phyloP scores from a whole-genome alignment of 225 moss, liverwort and hornwort species.

The Straminergon stramineum region DNA sequence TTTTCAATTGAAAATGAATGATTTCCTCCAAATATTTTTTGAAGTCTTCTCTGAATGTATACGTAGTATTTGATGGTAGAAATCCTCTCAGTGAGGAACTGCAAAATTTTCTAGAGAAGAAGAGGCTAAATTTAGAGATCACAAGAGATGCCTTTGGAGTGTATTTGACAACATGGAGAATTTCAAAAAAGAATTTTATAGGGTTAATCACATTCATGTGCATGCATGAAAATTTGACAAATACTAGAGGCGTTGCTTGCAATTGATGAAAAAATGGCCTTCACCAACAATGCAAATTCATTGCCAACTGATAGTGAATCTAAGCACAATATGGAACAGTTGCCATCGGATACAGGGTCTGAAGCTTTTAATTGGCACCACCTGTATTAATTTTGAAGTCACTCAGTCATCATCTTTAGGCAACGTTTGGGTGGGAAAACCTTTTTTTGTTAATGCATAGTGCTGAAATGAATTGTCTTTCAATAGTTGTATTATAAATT shows the following conservation, averaged over 20 bases:
- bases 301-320: not conserved
- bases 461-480: not conserved
- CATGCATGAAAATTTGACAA: not conserved
- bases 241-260: rapidly evolving
- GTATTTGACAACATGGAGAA: not conserved
- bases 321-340: not conserved
- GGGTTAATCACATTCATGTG: not conserved
- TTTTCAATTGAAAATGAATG: not conserved
- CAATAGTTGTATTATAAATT: not conserved
- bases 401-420: rapidly evolving
- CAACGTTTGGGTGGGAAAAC: not conserved
- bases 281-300: not conserved
- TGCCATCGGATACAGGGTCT: not conserved
- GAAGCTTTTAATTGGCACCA: not conserved
- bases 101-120: not conserved
- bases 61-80: not conserved
- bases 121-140: not conserved
- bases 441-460: no score
- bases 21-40: not conserved
- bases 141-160: not conserved
- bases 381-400: not conserved
- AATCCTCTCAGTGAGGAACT: not conserved
- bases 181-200: not conserved
- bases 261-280: not conserved
- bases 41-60: not conserved